These are phyloP conservation scores for Oldenlandia corymbosa DNA, from an alignment of 257 asterid species.

Conservation along the genomic window DNA sequence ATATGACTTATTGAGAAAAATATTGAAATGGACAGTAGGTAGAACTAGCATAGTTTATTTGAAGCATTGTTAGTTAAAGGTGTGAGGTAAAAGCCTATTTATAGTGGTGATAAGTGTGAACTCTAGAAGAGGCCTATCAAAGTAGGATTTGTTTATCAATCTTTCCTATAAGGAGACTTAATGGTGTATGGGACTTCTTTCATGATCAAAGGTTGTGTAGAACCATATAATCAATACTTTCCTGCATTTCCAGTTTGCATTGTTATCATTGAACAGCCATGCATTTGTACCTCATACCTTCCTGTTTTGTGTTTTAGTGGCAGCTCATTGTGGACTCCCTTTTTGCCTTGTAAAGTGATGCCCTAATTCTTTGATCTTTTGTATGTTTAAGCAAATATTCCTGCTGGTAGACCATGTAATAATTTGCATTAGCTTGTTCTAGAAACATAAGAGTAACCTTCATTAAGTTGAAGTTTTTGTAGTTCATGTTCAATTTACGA, in stretches of 20 bases:
- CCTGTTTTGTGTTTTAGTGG: too few relatives aligned
- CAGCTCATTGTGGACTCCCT: neutral
- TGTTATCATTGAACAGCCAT: too few relatives aligned
- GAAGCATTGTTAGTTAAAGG: neutral
- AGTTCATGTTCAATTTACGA: neutral
- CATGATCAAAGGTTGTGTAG: neutral
- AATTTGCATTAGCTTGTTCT: neutral
- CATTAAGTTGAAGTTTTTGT: neutral
- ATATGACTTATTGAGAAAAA: neutral
- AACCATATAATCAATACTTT: neutral
- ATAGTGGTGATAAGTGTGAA: constrained; percentile 1
- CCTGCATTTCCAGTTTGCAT: neutral
- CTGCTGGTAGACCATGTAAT: neutral
- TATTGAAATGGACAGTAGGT: neutral
- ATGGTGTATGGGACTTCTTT: neutral
- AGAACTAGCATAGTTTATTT: neutral
- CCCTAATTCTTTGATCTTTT: neutral
- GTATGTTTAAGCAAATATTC: neutral
- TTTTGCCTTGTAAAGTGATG: neutral
- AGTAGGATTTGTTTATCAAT: neutral
- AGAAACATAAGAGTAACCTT: neutral
- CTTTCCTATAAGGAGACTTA: too few relatives aligned
- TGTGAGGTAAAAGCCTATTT: too few relatives aligned
- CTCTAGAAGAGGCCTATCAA: neutral
- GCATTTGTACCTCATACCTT: too few relatives aligned